Base-by-base conservation (phyloP, 225 moss, liverwort and hornwort species). In the Straminergon stramineum region DNA sequence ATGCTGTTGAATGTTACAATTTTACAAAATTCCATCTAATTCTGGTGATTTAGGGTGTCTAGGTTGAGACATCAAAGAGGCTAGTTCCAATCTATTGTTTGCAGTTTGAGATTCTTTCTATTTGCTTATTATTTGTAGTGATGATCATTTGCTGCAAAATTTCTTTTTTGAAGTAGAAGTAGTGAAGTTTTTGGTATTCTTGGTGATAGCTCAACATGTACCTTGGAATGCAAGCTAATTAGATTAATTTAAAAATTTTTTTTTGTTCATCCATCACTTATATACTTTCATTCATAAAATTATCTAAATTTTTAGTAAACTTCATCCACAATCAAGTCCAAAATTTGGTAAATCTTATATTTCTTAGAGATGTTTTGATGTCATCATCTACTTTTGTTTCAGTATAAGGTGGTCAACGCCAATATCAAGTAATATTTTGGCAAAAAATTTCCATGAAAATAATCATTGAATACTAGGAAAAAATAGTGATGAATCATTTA, bases 101-200 rank as follows among this genome's bases (percentile, higher is more conserved):
- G 13, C 2, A n/a, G 0, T 22, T 69, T n/a, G n/a, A n/a, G n/a
- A n/a, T n/a, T 69, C 4, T n/a, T 69, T 23, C 22, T 22, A 69
- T 4, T 13, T 69, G 13, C 9, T n/a, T 7, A 69, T 23, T 4
- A 37, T 22, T 69, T 4, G 2, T 7, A n/a, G 22, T 6, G 5
- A 68, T 22, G 12, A n/a, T 68, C 68, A 22, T n/a, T n/a, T 69
- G 5, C 1, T 23, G 1, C 1, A 69, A 22, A n/a, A 69, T n/a
- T 69, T n/a, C 2, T n/a, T n/a, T n/a, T 13, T 1, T 7, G 11
- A 21, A n/a, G 6, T 0, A 22, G 7, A 22, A 0, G 13, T 1
- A 22, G 2, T 69, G 22, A 23, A 13, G 7, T 22, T n/a, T 6
- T 69, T n/a, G 11, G n/a, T 68, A 67, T 67, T 67, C 5, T 19